Evolutionary conservation across 192 early-diverging fungal genomes (phyloP).

Genomic region (Phlyctochytrium planicorne): DNA sequence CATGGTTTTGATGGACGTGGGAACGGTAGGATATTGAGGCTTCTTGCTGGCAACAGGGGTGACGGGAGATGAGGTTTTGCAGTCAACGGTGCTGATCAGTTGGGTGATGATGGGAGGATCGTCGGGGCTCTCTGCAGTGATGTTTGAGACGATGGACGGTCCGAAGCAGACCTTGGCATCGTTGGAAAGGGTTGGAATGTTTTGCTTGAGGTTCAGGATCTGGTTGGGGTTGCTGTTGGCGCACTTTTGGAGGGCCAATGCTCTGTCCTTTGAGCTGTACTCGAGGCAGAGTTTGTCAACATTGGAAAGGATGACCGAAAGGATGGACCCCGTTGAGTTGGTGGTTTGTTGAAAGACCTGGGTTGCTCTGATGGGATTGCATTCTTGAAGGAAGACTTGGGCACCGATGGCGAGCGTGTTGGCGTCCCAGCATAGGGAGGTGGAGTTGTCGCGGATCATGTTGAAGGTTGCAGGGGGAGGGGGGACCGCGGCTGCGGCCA

Average conservation of each 20-base stretch:
- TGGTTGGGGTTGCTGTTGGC: neutral
- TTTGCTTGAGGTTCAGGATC: neutral
- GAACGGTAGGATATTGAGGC: neutral
- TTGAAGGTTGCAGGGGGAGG: too few species aligned
- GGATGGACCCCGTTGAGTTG: too few species aligned
- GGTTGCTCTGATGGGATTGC: neutral
- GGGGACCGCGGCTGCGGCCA: too few species aligned
- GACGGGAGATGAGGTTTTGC: neutral
- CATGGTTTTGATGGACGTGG: slow-evolving; percentile 2
- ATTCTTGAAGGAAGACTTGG: neutral
- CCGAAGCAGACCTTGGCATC: neutral
- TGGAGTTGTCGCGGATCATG: too few species aligned
- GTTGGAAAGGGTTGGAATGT: neutral
- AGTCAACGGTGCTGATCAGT: neutral
- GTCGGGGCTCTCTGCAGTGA: too few species aligned
- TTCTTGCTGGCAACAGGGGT: neutral
- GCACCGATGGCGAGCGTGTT: slow-evolving; percentile 10
- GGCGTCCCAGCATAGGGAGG: slow-evolving; percentile 24
- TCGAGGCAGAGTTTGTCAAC: too few species aligned
- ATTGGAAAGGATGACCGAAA: too few species aligned
- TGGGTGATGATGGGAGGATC: neutral
- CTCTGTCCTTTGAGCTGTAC: too few species aligned
- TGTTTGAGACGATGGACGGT: neutral
- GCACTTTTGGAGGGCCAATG: slow-evolving; percentile 1
- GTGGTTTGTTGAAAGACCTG: too few species aligned